Conservation (phyloP, 2,329 filamentous ascomycete species). For the Colletotrichum noveboracense region DNA sequence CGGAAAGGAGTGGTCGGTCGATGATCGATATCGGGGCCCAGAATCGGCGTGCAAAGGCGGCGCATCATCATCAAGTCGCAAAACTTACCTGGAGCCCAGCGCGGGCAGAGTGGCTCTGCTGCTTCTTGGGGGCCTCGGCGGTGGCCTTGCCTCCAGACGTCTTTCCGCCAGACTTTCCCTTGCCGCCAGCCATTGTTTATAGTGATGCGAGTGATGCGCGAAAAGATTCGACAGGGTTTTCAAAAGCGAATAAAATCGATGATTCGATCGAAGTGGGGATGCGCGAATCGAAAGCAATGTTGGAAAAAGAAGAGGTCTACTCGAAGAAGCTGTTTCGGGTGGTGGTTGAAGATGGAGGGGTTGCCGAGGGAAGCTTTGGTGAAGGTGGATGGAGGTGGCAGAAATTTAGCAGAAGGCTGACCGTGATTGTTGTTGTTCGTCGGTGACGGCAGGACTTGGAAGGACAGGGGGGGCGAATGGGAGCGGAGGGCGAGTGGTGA, state of each 20-base stretch:
- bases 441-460: slow-evolving; percentile 14
- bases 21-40: slow-evolving; percentile 15
- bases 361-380: slow-evolving; percentile 21
- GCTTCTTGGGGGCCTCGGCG: slow-evolving; percentile 76
- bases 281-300: slow-evolving; percentile 10
- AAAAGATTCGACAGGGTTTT: background rate
- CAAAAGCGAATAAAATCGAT: background rate
- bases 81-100: slow-evolving; percentile 89
- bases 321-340: slow-evolving; percentile 4
- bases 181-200: slow-evolving; percentile 76
- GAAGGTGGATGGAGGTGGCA: slow-evolving; percentile 23
- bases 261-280: slow-evolving; percentile 8
- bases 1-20: slow-evolving; percentile 12
- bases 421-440: slow-evolving; percentile 22
- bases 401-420: slow-evolving; percentile 22
- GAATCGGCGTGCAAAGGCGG: slow-evolving; percentile 20
- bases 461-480: slow-evolving; percentile 18
- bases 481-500: background rate
- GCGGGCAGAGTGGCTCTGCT: slow-evolving; percentile 94
- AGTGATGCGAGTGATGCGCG: slow-evolving; percentile 7
- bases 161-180: slow-evolving; percentile 95
- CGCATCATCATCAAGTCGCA: slow-evolving; percentile 23
- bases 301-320: background rate
- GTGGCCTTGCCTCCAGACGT: slow-evolving; percentile 78
- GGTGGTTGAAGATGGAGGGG: slow-evolving; percentile 14